Conservation (phyloP, 306 rosid species). For the Lathyrus aphaca region DNA sequence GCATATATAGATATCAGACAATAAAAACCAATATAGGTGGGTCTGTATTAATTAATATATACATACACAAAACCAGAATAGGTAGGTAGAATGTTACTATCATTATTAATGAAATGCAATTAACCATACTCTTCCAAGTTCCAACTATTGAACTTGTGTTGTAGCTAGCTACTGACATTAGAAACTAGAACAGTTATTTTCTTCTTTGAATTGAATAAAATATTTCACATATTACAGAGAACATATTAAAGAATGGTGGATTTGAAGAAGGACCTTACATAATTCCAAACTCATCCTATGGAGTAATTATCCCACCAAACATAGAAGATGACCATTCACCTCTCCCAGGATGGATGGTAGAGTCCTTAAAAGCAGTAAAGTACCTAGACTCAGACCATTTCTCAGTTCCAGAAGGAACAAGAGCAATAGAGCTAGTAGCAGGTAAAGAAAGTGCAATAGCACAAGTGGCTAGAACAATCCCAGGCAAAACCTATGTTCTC, state of each 20-base stretch:
- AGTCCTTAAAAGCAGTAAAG: slow-evolving; percentile 91
- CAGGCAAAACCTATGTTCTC: slow-evolving; percentile 70
- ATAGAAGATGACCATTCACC: slow-evolving; percentile 95
- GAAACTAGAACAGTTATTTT: slow-evolving; percentile 32
- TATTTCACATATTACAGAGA: slow-evolving; percentile 48
- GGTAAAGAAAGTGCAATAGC: slow-evolving; percentile 98
- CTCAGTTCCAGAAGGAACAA: slow-evolving; percentile 74
- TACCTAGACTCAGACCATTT: slow-evolving; percentile 84
- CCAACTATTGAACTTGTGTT: not conserved
- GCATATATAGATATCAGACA: slow-evolving; percentile 5
- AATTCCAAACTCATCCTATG: slow-evolving; percentile 83
- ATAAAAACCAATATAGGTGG: slow-evolving; percentile 26
- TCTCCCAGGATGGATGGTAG: slow-evolving; percentile 97
- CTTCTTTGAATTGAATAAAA: not conserved
- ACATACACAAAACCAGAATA: not conserved
- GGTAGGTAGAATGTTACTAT: slow-evolving; percentile 38
- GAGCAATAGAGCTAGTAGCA: slow-evolving; percentile 84
- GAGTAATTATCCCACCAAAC: slow-evolving; percentile 91
- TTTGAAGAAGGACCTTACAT: slow-evolving; percentile 90
- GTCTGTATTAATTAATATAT: slow-evolving; percentile 13
- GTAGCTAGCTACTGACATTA: slow-evolving; percentile 15
- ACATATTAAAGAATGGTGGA: slow-evolving; percentile 74
- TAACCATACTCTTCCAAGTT: slow-evolving; percentile 7
- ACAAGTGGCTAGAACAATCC: slow-evolving; percentile 76
- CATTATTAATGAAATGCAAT: slow-evolving; percentile 40